Base-by-base conservation (phyloP, 208 protist species). In the Crithidia sp. region DNA sequence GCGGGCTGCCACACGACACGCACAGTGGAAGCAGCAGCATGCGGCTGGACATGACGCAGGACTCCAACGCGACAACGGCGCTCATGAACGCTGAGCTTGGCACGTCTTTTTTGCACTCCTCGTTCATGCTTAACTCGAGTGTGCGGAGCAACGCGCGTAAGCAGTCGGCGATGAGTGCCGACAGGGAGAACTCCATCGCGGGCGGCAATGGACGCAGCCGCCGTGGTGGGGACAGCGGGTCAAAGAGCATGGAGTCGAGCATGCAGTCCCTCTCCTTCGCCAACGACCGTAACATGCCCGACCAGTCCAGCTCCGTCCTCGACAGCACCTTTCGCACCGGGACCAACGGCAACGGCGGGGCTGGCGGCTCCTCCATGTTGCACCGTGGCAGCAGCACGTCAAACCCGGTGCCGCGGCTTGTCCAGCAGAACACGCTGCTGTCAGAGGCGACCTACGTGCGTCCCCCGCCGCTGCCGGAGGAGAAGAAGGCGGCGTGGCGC, bases 101-200 rank as follows among this genome's bases (percentile, higher is more conserved):
- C n/a, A 89, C 67, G 64, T 93, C 82, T 17, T 70, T 90, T 39
- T 82, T 94, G 77, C 87, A 90, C 16, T 96, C 91, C 9, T 94
- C 87, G 17, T 84, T 90, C 28, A 74, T 90, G 40, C 71, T 84
- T 37, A 86, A 69, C 68, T 47, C 56, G 5, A 66, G 74, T 45
- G 59, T 49, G 6, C 60, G 63, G 13, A 64, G 65, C 66, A 77
- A 63, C 57, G 56, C 54, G 5, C 49, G 40, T 6, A 67, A 67
- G 54, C 45, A 50, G 39, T 61, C 63, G 19, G 5, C 7, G 36
- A 43, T 49, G 4, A 56, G 66, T 43, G 40, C 4, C 0, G 47
- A 72, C 14, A 19, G 36, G 2, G 62, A 67, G 5, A 36, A 49
- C 36, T 66, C 61, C 2, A 55, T 43, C 3, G 19, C 39, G 6